Percentiles rank a stretch among this genome's conserved stretches.
Evolutionary conservation across 139 green algal species (phyloP).

Genomic region (Coelastrella sp.): DNA sequence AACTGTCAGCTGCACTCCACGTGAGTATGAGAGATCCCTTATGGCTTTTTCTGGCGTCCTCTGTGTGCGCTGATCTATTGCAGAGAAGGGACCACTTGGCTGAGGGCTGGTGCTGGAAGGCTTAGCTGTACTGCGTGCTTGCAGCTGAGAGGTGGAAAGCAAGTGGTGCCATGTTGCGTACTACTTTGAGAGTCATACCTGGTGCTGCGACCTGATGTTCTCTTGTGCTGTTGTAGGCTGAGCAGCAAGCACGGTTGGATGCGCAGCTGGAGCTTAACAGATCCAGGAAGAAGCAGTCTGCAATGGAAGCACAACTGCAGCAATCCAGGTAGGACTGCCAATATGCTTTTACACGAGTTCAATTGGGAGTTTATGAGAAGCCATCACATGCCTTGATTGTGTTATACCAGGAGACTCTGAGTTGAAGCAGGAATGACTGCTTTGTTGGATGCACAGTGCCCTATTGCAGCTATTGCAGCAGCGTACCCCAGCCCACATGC

Average conservation of each 20-base stretch:
- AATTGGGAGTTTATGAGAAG: not conserved
- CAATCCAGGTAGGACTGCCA: not conserved
- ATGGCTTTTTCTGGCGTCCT: not conserved
- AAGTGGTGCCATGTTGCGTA: not conserved
- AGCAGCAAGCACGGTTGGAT: conserved; percentile 38
- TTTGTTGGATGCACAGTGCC: not conserved
- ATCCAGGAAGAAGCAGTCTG: conserved; percentile 8
- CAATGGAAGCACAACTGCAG: conserved; percentile 28
- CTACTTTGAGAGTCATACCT: not conserved
- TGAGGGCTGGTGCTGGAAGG: not conserved
- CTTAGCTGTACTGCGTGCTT: not conserved
- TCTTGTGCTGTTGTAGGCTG: conserved; percentile 11
- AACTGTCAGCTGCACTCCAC: conserved; percentile 24
- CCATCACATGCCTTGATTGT: too few relatives aligned
- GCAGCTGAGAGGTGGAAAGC: not conserved
- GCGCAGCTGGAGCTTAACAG: conserved; percentile 32
- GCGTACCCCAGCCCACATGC: not conserved
- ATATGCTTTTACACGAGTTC: not conserved
- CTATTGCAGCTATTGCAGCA: not conserved
- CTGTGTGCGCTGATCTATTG: too few relatives aligned
- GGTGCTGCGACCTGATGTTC: not conserved
- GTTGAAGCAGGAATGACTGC: not conserved
- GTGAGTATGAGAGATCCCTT: not conserved
- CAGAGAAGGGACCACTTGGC: too few relatives aligned
- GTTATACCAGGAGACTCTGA: not conserved